Evolutionary conservation across 768 basidiomycete species (phyloP).

Genomic region (Porphyrellus cyaneotinctus): DNA sequence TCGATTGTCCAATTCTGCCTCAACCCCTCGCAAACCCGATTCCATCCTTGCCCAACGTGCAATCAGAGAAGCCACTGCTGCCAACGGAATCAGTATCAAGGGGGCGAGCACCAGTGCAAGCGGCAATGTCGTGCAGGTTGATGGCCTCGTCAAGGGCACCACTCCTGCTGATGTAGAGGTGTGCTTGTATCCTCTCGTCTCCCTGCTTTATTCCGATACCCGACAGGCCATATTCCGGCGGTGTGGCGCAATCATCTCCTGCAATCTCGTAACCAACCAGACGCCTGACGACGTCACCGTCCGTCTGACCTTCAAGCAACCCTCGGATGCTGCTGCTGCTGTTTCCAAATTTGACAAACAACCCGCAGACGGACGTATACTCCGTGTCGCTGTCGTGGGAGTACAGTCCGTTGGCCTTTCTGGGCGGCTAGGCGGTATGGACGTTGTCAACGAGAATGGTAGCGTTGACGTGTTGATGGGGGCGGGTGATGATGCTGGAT

Average conservation of each 20-base stretch:
- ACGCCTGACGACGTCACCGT: slow-evolving; percentile 46
- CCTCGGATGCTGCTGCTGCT: slow-evolving; percentile 58
- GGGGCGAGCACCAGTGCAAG: slow-evolving; percentile 51
- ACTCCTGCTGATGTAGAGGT: slow-evolving; percentile 75
- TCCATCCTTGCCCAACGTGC: slow-evolving; percentile 57
- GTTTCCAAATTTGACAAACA: slow-evolving; percentile 75
- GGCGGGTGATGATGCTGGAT: slow-evolving; percentile 39
- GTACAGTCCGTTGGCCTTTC: slow-evolving; percentile 50
- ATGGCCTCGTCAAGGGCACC: slow-evolving; percentile 70
- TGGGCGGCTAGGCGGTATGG: slow-evolving; percentile 55
- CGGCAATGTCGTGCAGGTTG: slow-evolving; percentile 71
- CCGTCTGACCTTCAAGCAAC: slow-evolving; percentile 67
- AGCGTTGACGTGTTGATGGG: slow-evolving; percentile 56
- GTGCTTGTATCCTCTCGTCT: not conserved
- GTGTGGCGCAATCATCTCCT: slow-evolving; percentile 61
- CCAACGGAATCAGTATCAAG: slow-evolving; percentile 55
- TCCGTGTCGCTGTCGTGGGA: slow-evolving; percentile 64
- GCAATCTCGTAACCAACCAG: slow-evolving; percentile 18
- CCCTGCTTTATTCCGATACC: not conserved
- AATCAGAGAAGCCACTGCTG: slow-evolving; percentile 53
- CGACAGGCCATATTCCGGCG: slow-evolving; percentile 71
- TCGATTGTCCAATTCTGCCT: slow-evolving; percentile 45
- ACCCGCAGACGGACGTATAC: slow-evolving; percentile 74
- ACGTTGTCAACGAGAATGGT: slow-evolving; percentile 37
- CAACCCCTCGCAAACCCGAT: slow-evolving; percentile 47